Percentiles rank a stretch among this genome's conserved stretches.
phyloP scores from a whole-genome alignment of 208 protist species.

The Leishmania braziliensis region DNA sequence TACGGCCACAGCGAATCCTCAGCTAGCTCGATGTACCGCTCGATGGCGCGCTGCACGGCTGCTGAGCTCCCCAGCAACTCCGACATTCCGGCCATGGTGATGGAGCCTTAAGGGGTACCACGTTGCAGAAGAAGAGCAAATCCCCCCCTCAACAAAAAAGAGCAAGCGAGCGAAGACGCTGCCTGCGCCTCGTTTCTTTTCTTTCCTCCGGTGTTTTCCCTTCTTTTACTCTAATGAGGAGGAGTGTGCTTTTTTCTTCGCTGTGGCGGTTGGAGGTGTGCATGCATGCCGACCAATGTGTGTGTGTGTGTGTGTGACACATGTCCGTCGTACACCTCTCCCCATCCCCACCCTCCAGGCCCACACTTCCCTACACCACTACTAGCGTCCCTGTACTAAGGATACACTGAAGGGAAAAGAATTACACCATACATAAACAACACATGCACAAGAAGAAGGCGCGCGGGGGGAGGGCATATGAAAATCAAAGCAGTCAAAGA shows the following conservation, averaged over 20 bases:
- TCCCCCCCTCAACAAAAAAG: conserved; percentile 8
- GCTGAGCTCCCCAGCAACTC: conserved; percentile 32
- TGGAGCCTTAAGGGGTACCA: conserved; percentile 27
- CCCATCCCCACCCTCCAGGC: not conserved
- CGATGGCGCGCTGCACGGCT: conserved; percentile 16
- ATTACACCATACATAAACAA: not conserved
- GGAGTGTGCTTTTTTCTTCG: not conserved
- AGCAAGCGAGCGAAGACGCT: conserved; percentile 1
- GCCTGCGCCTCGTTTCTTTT: not conserved
- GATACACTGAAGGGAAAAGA: too few species aligned
- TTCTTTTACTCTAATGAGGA: not conserved
- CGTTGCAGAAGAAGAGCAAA: not conserved
- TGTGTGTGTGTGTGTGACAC: not conserved
- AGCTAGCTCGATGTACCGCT: conserved; percentile 8
- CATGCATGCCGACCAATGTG: not conserved
- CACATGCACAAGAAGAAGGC: not conserved
- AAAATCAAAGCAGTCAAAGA: not conserved
- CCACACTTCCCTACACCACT: not conserved
- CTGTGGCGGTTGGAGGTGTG: not conserved
- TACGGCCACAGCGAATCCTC: conserved; percentile 23
- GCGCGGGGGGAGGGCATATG: not conserved
- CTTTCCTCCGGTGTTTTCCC: conserved; percentile 1
- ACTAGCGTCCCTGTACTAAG: not conserved
- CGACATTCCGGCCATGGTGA: conserved; percentile 29
- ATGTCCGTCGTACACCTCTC: not conserved